These are phyloP conservation scores for Nicotiana rustica DNA, from an alignment of 305 asterid genomes.

Conservation along the genomic window DNA sequence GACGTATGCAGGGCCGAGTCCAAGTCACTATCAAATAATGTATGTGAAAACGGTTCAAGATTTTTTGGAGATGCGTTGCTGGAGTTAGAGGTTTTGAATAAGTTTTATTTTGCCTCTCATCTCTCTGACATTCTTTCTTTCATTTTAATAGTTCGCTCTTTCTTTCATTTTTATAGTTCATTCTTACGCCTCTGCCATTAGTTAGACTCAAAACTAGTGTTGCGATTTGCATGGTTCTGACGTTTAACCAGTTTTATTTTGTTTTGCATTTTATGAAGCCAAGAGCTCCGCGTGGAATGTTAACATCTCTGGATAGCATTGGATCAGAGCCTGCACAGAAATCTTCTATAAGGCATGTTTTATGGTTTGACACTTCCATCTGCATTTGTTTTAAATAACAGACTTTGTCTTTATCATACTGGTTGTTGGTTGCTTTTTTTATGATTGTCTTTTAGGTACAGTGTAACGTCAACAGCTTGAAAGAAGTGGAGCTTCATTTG, in stretches of 20 bases:
- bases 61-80: conserved; percentile 60
- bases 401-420: conserved; percentile 32
- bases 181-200: not conserved
- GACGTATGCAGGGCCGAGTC: conserved; percentile 45
- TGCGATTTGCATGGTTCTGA: not conserved
- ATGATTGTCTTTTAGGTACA: conserved; percentile 45
- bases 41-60: conserved; percentile 50
- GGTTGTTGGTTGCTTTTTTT: conserved; percentile 34
- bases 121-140: conserved; percentile 22
- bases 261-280: conserved; percentile 42
- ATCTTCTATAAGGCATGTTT: conserved; percentile 56
- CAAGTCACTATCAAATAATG: conserved; percentile 49
- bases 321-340: conserved; percentile 50
- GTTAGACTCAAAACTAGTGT: not conserved
- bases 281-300: conserved; percentile 44
- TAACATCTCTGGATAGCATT: conserved; percentile 48
- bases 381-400: not conserved
- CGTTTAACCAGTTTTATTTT: conserved; percentile 29
- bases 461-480: conserved; percentile 61
- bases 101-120: conserved; percentile 51
- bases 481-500: conserved; percentile 9
- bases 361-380: not conserved
- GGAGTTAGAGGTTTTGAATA: conserved; percentile 78
- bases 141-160: not conserved
- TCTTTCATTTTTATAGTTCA: not conserved